These are phyloP conservation scores for Betula pendula DNA, from an alignment of 306 rosid genomes.

Conservation along the genomic window DNA sequence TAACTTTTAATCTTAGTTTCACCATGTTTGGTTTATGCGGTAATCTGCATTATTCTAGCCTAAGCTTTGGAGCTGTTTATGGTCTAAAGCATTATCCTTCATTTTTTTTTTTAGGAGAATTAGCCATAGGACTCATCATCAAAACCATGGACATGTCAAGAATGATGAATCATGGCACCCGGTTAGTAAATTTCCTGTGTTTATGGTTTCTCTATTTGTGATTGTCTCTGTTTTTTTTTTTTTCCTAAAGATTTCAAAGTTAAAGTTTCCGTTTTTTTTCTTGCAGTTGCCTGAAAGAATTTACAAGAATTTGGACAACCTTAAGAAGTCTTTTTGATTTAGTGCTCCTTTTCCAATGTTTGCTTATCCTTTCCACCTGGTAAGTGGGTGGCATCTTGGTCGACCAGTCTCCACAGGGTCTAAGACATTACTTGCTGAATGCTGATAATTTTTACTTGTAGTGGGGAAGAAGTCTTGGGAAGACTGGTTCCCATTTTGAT, in stretches of 20 bases:
- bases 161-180: conserved; percentile 99
- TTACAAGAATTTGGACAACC: conserved; percentile 53
- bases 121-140: conserved; percentile 98
- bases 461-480: conserved; percentile 95
- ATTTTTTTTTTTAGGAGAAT: conserved; percentile 65
- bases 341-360: conserved; percentile 86
- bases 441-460: conserved; percentile 40
- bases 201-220: not conserved
- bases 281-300: conserved; percentile 76
- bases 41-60: conserved; percentile 2
- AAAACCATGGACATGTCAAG: conserved; percentile 96
- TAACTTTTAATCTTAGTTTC: not conserved
- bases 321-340: conserved; percentile 60
- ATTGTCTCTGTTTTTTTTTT: too few species aligned
- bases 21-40: not conserved
- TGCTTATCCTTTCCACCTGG: conserved; percentile 91
- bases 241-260: conserved; percentile 11
- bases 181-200: conserved; percentile 40
- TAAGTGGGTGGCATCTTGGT: conserved; percentile 39
- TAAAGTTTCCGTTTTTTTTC: conserved; percentile 26
- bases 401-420: conserved; percentile 12
- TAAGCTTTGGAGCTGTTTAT: not conserved
- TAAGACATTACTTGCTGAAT: conserved; percentile 8
- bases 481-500: conserved; percentile 82
- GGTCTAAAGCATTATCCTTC: not conserved